phyloP scores from a whole-genome alignment of 805 yeast species.

The Saccharomycopsis capsularis region DNA sequence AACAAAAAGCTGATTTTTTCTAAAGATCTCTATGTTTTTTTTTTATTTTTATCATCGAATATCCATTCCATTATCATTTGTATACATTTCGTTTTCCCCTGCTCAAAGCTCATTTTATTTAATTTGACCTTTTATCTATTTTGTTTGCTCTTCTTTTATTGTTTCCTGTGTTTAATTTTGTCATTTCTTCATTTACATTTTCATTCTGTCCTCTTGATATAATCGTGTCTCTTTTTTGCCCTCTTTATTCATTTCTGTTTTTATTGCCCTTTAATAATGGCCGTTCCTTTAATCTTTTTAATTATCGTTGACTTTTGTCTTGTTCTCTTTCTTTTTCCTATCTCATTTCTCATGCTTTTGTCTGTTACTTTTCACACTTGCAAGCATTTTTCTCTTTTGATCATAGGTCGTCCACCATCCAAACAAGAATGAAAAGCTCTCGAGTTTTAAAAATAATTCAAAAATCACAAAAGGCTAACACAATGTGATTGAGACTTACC shows the following conservation, averaged over 20 bases:
- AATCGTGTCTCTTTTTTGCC: background rate
- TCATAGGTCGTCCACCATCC: too few species aligned
- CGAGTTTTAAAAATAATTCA: too few species aligned
- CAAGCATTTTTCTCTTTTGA: too few species aligned
- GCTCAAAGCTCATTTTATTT: background rate
- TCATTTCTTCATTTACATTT: background rate
- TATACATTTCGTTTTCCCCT: background rate
- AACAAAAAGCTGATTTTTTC: background rate
- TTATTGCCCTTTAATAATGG: too few species aligned
- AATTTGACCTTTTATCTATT: background rate
- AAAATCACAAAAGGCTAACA: too few species aligned
- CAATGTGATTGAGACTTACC: too few species aligned
- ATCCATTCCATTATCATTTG: too few species aligned
- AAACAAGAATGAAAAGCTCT: too few species aligned
- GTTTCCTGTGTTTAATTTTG: background rate
- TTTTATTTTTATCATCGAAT: background rate
- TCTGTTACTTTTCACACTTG: too few species aligned
- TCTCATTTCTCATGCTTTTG: background rate
- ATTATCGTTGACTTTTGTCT: background rate
- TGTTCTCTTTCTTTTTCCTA: background rate
- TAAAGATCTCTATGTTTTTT: background rate
- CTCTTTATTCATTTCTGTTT: background rate
- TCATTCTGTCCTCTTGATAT: background rate
- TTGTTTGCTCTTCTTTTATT: background rate
- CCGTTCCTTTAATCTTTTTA: background rate